These are phyloP conservation scores for Ramaria rubella DNA, from an alignment of 768 basidiomycete genomes.

Conservation along the genomic window DNA sequence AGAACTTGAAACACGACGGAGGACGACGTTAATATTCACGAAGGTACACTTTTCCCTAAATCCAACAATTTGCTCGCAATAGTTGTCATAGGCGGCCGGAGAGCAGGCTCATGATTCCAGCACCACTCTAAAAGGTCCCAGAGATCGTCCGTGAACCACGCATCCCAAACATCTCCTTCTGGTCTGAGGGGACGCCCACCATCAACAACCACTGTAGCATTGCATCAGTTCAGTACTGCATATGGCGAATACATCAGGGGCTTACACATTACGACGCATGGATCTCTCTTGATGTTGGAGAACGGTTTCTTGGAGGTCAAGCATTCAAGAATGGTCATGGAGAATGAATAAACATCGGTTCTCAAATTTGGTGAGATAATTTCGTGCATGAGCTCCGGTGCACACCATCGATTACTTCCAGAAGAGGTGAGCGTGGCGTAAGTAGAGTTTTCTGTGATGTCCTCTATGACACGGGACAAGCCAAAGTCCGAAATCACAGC, in stretches of 20 bases:
- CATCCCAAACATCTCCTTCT: conserved; percentile 22
- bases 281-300: conserved; percentile 42
- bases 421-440: conserved; percentile 40
- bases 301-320: conserved; percentile 49
- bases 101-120: conserved; percentile 29
- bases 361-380: conserved; percentile 37
- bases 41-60: neutral
- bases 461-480: conserved; percentile 54
- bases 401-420: conserved; percentile 51
- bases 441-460: conserved; percentile 44
- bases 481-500: conserved; percentile 60
- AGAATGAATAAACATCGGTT: conserved; percentile 52
- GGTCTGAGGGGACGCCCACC: conserved; percentile 40
- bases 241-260: neutral
- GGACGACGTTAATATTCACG: neutral
- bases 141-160: conserved; percentile 40
- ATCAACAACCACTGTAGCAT: conserved; percentile 18
- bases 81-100: conserved; percentile 5
- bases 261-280: conserved; percentile 43
- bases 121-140: conserved; percentile 43
- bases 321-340: conserved; percentile 55
- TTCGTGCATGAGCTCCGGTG: conserved; percentile 52
- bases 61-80: neutral
- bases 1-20: neutral
- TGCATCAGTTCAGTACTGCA: neutral